A percentile compares a stretch with the other conserved stretches of the same genome.
phyloP scores from a whole-genome alignment of 805 yeast species.

The Hanseniaspora lachancei region DNA sequence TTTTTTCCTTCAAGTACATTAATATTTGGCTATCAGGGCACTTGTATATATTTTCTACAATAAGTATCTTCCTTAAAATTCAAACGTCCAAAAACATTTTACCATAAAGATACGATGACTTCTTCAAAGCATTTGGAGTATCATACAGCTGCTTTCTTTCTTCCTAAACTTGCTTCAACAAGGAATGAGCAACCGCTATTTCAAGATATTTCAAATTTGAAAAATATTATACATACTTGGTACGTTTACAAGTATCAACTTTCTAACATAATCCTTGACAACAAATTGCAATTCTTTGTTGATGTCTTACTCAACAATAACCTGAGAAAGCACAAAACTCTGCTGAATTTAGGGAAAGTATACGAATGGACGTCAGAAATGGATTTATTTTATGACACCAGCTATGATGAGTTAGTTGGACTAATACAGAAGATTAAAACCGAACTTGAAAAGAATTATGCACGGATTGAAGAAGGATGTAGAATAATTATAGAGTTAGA shows the following conservation, averaged over 20 bases:
- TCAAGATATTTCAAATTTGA: neutral
- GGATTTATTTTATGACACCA: neutral
- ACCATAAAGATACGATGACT: neutral
- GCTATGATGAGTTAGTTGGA: neutral
- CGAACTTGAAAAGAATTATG: neutral
- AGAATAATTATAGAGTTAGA: constrained; percentile 2
- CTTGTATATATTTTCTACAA: too few species aligned
- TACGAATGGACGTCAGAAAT: neutral
- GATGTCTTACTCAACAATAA: neutral
- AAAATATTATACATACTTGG: neutral
- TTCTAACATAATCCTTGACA: neutral
- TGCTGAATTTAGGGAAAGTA: neutral
- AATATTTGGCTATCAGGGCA: too few species aligned
- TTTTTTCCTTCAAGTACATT: neutral
- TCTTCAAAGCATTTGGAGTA: neutral
- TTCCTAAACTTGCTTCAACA: neutral
- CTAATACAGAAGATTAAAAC: neutral
- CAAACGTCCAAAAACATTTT: too few species aligned
- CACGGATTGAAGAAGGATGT: neutral
- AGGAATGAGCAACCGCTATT: neutral
- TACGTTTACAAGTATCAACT: neutral
- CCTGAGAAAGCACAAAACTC: neutral
- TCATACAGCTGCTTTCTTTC: neutral
- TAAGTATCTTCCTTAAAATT: too few species aligned
- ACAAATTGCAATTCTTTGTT: neutral